phyloP scores from a whole-genome alignment of 2,329 filamentous ascomycete species.

The Diaporthe ampelina region DNA sequence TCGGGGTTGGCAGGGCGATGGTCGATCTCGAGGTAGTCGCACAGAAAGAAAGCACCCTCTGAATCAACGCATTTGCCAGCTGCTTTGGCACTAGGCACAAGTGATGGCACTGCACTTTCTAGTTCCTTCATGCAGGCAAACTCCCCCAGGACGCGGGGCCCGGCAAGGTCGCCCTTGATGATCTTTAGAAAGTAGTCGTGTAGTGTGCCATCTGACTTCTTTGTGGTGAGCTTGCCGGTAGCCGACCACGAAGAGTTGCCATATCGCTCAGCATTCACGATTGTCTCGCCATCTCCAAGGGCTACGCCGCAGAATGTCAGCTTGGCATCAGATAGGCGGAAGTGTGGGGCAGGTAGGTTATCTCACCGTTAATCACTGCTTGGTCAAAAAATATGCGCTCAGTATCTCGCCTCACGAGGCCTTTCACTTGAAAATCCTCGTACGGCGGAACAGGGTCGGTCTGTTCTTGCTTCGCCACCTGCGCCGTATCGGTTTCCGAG shows the following conservation, averaged over 20 bases:
- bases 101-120: conserved; percentile 45
- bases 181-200: conserved; percentile 48
- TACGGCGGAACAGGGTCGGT: conserved; percentile 5
- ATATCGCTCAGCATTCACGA: conserved; percentile 46
- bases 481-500: neutral
- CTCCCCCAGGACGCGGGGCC: conserved; percentile 43
- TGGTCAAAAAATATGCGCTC: conserved; percentile 32
- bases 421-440: neutral
- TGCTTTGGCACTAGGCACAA: conserved; percentile 50
- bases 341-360: neutral
- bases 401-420: conserved; percentile 26
- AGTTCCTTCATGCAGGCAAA: conserved; percentile 50
- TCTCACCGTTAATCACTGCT: conserved; percentile 20
- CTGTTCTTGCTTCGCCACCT: neutral
- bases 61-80: conserved; percentile 41
- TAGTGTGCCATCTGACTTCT: conserved; percentile 42
- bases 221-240: conserved; percentile 46
- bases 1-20: conserved; percentile 39
- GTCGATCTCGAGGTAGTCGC: conserved; percentile 51
- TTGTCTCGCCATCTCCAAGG: conserved; percentile 29
- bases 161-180: conserved; percentile 27
- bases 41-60: conserved; percentile 49
- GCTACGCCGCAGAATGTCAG: conserved; percentile 2
- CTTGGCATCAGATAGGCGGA: neutral
- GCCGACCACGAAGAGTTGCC: conserved; percentile 49